These are phyloP conservation scores for Ehretia macrophylla DNA, from an alignment of 257 asterid genomes.

Conservation along the genomic window DNA sequence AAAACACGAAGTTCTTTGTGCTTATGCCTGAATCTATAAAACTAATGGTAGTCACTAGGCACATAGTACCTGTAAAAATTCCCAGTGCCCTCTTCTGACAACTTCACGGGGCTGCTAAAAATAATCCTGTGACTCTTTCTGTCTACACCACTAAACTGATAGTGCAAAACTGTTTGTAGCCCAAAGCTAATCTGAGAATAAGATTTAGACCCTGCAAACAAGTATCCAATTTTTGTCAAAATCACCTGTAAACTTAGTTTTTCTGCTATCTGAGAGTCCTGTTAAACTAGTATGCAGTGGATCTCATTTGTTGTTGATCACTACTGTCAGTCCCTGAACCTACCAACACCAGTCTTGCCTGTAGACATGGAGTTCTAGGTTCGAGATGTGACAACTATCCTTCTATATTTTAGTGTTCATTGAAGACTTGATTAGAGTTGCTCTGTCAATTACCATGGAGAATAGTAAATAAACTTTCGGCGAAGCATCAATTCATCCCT, in stretches of 20 bases:
- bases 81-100: conserved; percentile 93
- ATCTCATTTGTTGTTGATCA: no score
- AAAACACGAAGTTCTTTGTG: no score
- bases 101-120: conserved; percentile 94
- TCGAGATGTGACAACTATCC: no score
- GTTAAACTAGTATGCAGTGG: no score
- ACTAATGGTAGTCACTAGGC: no score
- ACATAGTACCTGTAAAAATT: conserved; percentile 70
- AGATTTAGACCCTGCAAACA: conserved; percentile 75
- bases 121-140: conserved; percentile 74
- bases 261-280: no score
- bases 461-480: conserved; percentile 62
- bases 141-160: conserved; percentile 69
- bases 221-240: not conserved
- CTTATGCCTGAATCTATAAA: no score
- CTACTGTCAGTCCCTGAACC: no score
- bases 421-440: not conserved
- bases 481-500: conserved; percentile 77
- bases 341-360: no score
- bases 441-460: conserved; percentile 58
- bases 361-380: no score
- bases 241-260: not conserved
- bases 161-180: conserved; percentile 82
- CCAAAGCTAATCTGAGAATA: conserved; percentile 75
- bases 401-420: no score